Base-by-base conservation (phyloP, 345 rosid species). In the Clausena lansium region DNA sequence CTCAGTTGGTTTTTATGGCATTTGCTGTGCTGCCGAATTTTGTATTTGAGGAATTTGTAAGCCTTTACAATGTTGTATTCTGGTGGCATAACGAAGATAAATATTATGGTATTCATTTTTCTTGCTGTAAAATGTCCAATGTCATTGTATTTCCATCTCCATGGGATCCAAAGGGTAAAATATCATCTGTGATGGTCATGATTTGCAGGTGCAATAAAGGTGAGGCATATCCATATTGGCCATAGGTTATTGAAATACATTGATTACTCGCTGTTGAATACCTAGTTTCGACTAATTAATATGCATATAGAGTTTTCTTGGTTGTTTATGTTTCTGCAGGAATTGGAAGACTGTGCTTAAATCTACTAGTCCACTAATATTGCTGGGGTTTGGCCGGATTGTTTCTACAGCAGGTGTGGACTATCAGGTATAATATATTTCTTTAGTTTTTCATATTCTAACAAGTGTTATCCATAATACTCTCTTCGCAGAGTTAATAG, bases 381-480 rank as follows among this genome's bases (percentile, higher is more conserved):
- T 91, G 27, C 83, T 95, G 45, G 97, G 97, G 64, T 91, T 95
- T 81, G 91, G 83, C 79, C 93, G 97, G 70, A 88, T 95, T 41
- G 72, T 89, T 81, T 84, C 90, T 58, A 95, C 99, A 15, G 67
- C 81, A 58, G 89, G 91, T 80, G 91, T 94, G 57, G 92, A 96
- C 79, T 94, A 96, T 87, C 99, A 96, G 95, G 99, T 94, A 81
- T 28, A 76, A 52, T 76, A 73, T 35, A 57, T 62, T 25, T 72
- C 60, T 7, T 27, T 36, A 70, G 54, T 81, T 67, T 22, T 6
- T n/a, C 58, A 33, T 71, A 45, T 45, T 68, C 2, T 47, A 24
- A 10, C 69, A 41, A 20, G 55, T 50, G 9, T 52, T 20, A 2
- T 50, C 74, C 7, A 17, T 19, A 20, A 28, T 52, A 32, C 19